Base-by-base conservation (phyloP, 176 grass and related monocot genomes). In the Bolboschoenus planiculmis region DNA sequence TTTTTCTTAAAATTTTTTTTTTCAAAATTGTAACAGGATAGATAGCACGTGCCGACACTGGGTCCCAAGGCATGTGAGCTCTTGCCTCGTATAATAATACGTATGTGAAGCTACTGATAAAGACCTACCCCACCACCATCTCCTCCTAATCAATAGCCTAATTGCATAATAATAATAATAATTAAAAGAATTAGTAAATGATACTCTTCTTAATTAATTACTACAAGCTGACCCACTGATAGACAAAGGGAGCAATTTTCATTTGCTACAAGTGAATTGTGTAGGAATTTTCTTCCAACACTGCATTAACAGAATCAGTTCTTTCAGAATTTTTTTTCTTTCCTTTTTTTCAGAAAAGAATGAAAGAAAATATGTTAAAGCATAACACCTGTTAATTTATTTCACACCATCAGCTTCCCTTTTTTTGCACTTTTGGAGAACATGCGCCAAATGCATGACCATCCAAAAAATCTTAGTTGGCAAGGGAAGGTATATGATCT, bases 41-140 rank as follows among this genome's bases (percentile, higher is more conserved):
- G 43, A 66, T 47, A 61, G 34, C 80, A 82, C 58, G 80, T 82
- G 80, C 80, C 56, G 80, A 82, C 80, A 82, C 39, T 65, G 58
- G 80, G 56, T 48, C 80, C 80, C 80, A 82, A 63, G 43, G 58
- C 80, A 82, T 82, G 80, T 82, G 80, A 64, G 18, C 59, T 47
- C 26, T 82, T 82, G 21, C 80, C 31, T 48, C 24, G 56, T 63
- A 82, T 82, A 82, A 82, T 63, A 40, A 60, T 81, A 60, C 34
- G 78, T 81, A 81, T 57, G 15, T 33, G 71, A 21, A 48, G 8
- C 26, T 78, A 27, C 46, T 81, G 33, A 61, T 81, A 43, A 43
- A 81, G 78, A n/a, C 35, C 78, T 61, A 59, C 51, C 51, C 40
- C 56, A 82, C 24, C 60, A 31, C 33, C 21, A 62, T 82, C 27